Evolutionary conservation across 371 early-diverging fungal genomes (phyloP).

Genomic region (Actinomucor elegans): DNA sequence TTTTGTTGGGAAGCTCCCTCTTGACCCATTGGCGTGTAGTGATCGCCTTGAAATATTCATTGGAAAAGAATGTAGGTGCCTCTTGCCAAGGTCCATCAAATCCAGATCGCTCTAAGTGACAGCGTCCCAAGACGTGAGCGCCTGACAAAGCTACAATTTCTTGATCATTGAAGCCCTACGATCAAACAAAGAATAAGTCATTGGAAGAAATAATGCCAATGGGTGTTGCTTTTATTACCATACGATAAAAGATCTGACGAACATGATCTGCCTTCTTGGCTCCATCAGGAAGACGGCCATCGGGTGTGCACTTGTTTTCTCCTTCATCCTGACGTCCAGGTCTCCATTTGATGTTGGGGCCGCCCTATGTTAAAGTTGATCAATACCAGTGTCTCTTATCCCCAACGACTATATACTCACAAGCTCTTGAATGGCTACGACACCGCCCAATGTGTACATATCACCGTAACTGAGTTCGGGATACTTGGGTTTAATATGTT

Average conservation of each 20-base stretch:
- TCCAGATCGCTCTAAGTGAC: conserved; percentile 89
- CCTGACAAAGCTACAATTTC: conserved; percentile 94
- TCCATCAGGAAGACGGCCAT: conserved; percentile 87
- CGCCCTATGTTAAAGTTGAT: conserved; percentile 43
- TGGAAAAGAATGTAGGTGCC: conserved; percentile 86
- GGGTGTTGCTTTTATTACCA: too few relatives aligned
- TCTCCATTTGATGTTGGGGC: conserved; percentile 76
- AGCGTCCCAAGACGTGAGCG: conserved; percentile 94
- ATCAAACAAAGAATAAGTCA: neutral
- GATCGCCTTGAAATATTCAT: conserved; percentile 82
- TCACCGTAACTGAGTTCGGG: conserved; percentile 76
- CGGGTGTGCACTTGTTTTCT: conserved; percentile 62
- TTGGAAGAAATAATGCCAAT: too few relatives aligned
- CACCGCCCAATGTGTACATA: conserved; percentile 71
- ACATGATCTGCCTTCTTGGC: conserved; percentile 64
- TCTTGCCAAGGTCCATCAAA: conserved; percentile 91
- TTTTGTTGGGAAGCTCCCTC: conserved; percentile 70
- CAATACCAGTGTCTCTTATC: neutral
- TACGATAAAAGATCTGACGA: conserved; percentile 69
- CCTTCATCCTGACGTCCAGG: conserved; percentile 72
- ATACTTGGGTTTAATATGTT: conserved; percentile 67
- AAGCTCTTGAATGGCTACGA: conserved; percentile 23
- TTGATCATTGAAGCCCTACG: conserved; percentile 84
- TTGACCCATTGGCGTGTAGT: conserved; percentile 81
- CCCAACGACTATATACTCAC: too few relatives aligned